Evolutionary conservation across 305 asterid species (phyloP), one percentile per base, ranked within the genome.

Genomic region (Rubia balearica): DNA sequence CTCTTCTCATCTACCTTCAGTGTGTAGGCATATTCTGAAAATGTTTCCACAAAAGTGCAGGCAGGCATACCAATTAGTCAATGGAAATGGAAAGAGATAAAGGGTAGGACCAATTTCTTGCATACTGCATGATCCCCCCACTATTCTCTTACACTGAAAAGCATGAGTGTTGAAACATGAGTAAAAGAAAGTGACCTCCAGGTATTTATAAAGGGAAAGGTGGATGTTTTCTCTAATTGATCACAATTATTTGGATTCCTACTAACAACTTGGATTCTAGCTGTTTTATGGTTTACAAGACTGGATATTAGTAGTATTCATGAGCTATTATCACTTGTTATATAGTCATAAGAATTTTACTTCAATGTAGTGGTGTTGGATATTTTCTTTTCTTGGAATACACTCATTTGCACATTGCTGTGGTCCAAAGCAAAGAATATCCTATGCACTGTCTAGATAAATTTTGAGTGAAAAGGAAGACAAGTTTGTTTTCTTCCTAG

Each of bases 1-100:
- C 87, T 83, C 70, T 83, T 83, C 71, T 83, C 87, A 11, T 83
- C 87, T 7, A 83, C 83, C 36, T 77, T 83, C 68, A 83, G 69
- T 0, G 85, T 83, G 76, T 83, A 83, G 27, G 87, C 87, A 55
- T 83, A 83, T 60, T 83, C 87, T 83, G 59, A 17, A 51, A 51
- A 16, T 17, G 75, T 73, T 48, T 7, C 48, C 11, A 51, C 1
- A 53, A 62, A 60, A 42, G 38, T 17, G 55, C 55, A 48, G 67
- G 40, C 53, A 59, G 40, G 42, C 36, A 33, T 33, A 33, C 38
- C 51, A 17, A 24, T 55, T 30, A 55, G 53, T 38, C 38, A 42
- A 4, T 33, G 65, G n/a, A 38, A 36, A n/a, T 7, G 22, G 14
- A 36, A 36, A 21, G 7, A 57, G 19, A 69, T 56, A 40, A 56